Evolutionary conservation across 1,139 yeast genomes (phyloP).

Genomic region (Kodamaea suecica): DNA sequence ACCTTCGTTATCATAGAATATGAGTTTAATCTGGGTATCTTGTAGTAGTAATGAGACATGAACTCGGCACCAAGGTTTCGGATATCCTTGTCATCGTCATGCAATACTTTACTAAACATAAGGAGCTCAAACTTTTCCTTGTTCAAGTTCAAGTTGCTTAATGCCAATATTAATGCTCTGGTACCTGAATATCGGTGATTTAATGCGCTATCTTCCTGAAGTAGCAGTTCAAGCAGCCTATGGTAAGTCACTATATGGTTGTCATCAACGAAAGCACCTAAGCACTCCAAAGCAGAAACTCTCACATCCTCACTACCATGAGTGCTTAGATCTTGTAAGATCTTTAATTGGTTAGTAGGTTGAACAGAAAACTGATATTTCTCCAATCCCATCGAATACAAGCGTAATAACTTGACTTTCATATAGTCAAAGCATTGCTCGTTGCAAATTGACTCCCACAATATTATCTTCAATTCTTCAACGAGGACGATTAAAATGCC

Average conservation of each 20-base stretch:
- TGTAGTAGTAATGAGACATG: slow-evolving; percentile 19
- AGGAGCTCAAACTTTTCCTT: slow-evolving; percentile 2
- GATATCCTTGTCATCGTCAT: slow-evolving; percentile 61
- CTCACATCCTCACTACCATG: slow-evolving; percentile 9
- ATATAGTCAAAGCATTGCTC: slow-evolving; percentile 39
- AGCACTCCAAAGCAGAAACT: slow-evolving; percentile 12
- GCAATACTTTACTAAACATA: slow-evolving; percentile 27
- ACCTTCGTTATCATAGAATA: slow-evolving; percentile 19
- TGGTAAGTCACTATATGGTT: slow-evolving; percentile 3
- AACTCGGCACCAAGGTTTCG: slow-evolving; percentile 36
- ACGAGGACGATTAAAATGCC: slow-evolving; percentile 7
- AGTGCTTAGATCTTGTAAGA: not conserved
- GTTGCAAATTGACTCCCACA: slow-evolving; percentile 27
- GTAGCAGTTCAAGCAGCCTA: slow-evolving; percentile 15
- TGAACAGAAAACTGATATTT: not conserved
- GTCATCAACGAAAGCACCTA: slow-evolving; percentile 9
- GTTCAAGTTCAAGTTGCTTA: slow-evolving; percentile 2
- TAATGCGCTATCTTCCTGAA: slow-evolving; percentile 43
- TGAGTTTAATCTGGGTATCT: slow-evolving; percentile 12
- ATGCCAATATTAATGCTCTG: slow-evolving; percentile 36
- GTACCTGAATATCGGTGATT: slow-evolving; percentile 49
- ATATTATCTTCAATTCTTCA: not conserved
- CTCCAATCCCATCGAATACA: slow-evolving; percentile 23
- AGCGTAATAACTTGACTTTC: slow-evolving; percentile 38
- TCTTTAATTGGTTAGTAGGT: not conserved